These are phyloP conservation scores for Lentinula guzmanii DNA, from an alignment of 768 basidiomycete genomes.

Conservation along the genomic window DNA sequence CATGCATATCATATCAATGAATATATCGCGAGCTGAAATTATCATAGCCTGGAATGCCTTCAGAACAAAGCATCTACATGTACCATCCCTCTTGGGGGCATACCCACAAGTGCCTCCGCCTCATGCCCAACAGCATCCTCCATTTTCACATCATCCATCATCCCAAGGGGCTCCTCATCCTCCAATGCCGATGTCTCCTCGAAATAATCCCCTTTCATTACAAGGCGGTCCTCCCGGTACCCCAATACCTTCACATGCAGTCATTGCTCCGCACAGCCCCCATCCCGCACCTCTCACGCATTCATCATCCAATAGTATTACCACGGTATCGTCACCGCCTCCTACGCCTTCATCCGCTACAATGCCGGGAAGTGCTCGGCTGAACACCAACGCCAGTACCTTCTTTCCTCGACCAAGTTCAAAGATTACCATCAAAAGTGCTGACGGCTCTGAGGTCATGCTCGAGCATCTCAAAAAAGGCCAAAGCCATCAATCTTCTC, in stretches of 20 bases:
- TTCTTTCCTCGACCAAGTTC: slow-evolving; percentile 55
- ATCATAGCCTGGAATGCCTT: not conserved
- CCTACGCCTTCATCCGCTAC: slow-evolving; percentile 57
- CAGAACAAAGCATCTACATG: slow-evolving; percentile 37
- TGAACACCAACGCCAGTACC: slow-evolving; percentile 58
- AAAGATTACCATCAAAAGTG: slow-evolving; percentile 53
- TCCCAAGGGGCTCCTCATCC: slow-evolving; percentile 42
- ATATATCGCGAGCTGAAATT: not conserved
- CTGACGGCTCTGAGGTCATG: slow-evolving; percentile 59
- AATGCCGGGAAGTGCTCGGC: slow-evolving; percentile 32
- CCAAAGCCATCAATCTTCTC: slow-evolving; percentile 32
- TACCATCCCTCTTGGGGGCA: slow-evolving; percentile 15
- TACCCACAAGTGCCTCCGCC: slow-evolving; percentile 24
- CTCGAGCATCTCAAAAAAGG: slow-evolving; percentile 50
- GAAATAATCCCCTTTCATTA: slow-evolving; percentile 46
- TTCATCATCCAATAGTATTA: slow-evolving; percentile 39
- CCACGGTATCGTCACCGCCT: slow-evolving; percentile 55
- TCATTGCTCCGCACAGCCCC: slow-evolving; percentile 40
- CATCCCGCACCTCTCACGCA: slow-evolving; percentile 43
- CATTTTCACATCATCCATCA: slow-evolving; percentile 41
- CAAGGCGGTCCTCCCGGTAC: slow-evolving; percentile 49
- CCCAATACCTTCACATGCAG: slow-evolving; percentile 59
- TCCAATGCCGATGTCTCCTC: slow-evolving; percentile 64
- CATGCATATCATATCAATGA: slow-evolving; percentile 7
- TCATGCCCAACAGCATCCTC: slow-evolving; percentile 26